These are phyloP conservation scores for Mycena sp. DNA, from an alignment of 1,284 basidiomycete species.

Conservation along the genomic window DNA sequence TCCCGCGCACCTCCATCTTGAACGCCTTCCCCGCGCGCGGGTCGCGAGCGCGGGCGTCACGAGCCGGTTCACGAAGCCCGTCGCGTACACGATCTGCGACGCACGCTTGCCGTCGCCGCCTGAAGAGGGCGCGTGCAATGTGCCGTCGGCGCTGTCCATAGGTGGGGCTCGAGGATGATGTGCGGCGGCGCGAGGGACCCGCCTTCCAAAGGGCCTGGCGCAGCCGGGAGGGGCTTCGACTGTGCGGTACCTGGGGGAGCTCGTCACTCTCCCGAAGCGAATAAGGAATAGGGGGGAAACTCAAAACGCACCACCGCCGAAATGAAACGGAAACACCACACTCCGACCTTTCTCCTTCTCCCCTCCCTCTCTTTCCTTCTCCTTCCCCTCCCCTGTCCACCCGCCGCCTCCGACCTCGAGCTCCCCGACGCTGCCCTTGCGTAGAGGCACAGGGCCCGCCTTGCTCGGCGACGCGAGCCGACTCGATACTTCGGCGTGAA, in stretches of 20 bases:
- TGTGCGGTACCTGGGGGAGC: background rate
- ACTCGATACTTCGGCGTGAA: conserved; percentile 77
- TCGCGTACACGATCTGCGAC: conserved; percentile 80
- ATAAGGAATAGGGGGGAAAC: background rate
- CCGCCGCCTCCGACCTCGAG: conserved; percentile 48
- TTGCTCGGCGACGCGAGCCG: conserved; percentile 55
- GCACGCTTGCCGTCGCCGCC: conserved; percentile 59
- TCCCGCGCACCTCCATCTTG: conserved; percentile 82
- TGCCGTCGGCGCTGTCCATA: conserved; percentile 17
- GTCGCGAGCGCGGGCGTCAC: conserved; percentile 43
- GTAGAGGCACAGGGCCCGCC: conserved; percentile 59
- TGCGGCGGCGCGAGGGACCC: conserved; percentile 19
- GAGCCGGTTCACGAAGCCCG: conserved; percentile 80
- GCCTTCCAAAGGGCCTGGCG: no score
- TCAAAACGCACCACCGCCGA: conserved; percentile 18
- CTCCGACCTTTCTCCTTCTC: conserved; percentile 39
- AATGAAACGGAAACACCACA: conserved; percentile 41
- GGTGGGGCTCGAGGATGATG: conserved; percentile 25
- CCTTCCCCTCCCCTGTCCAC: conserved; percentile 38
- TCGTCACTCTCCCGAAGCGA: background rate
- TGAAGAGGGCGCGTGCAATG: no score
- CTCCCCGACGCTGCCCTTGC: conserved; percentile 53
- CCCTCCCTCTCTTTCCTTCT: conserved; percentile 35
- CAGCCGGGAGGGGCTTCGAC: background rate
- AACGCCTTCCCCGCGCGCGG: conserved; percentile 83